phyloP scores from a whole-genome alignment of 2,329 filamentous ascomycete species.

The Cadophora luteo-olivacea region DNA sequence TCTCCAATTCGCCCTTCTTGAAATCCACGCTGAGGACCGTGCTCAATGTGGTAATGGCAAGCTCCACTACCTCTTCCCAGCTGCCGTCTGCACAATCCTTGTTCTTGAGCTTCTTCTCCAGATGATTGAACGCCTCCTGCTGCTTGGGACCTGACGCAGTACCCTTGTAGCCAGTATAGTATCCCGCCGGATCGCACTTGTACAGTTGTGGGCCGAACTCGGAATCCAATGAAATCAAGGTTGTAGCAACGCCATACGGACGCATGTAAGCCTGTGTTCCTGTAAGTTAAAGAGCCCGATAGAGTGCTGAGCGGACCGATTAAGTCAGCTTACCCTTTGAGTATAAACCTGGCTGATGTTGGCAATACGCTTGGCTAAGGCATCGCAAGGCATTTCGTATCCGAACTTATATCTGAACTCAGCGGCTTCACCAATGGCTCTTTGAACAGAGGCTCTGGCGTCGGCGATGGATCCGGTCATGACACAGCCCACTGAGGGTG shows the following conservation, averaged over 20 bases:
- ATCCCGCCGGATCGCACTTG: constrained; percentile 98
- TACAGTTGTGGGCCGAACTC: constrained; percentile 94
- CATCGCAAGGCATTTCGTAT: constrained; percentile 99
- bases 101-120: constrained; percentile 99
- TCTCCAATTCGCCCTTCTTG: constrained; percentile 98
- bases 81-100: constrained; percentile 90
- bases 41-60: constrained; percentile 94
- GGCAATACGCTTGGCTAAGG: constrained; percentile 92
- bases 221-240: constrained; percentile 90
- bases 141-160: constrained; percentile 97
- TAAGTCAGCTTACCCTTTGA: constrained; percentile 73
- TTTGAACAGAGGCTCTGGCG: constrained; percentile 89
- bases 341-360: constrained; percentile 99
- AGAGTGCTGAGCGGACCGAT: constrained; percentile 44
- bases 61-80: constrained; percentile 98
- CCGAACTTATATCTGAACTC: constrained; percentile 99
- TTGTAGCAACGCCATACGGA: constrained; percentile 93
- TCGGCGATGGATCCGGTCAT: constrained; percentile 99
- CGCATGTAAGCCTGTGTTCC: constrained; percentile 86
- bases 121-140: constrained; percentile 96
- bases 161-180: constrained; percentile 98
- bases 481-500: constrained; percentile 93
- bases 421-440: constrained; percentile 92
- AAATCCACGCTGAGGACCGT: constrained; percentile 98
- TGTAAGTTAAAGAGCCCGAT: constrained; percentile 32